These are phyloP conservation scores for Hymenoscyphus repandus DNA, from an alignment of 2,329 filamentous ascomycete genomes.

Conservation along the genomic window DNA sequence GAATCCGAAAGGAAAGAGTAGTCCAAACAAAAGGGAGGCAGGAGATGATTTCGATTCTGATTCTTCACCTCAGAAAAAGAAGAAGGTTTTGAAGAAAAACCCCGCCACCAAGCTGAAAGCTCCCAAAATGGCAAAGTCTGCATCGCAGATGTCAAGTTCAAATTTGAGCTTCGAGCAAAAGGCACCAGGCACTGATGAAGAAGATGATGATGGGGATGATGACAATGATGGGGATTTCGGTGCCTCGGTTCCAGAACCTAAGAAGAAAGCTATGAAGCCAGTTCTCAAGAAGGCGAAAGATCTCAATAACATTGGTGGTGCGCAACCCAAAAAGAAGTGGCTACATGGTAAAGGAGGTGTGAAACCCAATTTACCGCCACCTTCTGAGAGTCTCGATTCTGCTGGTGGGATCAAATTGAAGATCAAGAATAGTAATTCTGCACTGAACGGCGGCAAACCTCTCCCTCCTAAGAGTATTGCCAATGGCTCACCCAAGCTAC, in stretches of 20 bases:
- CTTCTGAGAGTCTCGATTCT: neutral
- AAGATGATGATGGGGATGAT: conserved; percentile 25
- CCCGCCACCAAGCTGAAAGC: conserved; percentile 24
- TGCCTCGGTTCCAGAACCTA: conserved; percentile 21
- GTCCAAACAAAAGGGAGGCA: conserved; percentile 29
- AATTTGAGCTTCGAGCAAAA: conserved; percentile 26
- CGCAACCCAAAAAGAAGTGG: conserved; percentile 14
- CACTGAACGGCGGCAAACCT: neutral
- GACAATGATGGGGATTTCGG: conserved; percentile 27
- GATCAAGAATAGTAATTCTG: neutral
- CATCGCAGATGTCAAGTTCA: conserved; percentile 17
- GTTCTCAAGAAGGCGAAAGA: conserved; percentile 12
- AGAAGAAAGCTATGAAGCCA: conserved; percentile 24
- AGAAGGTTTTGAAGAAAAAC: conserved; percentile 26
- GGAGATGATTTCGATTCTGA: conserved; percentile 30
- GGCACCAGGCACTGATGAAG: conserved; percentile 18
- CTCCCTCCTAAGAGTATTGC: conserved; percentile 10
- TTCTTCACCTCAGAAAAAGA: conserved; percentile 28
- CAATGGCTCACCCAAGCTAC: conserved; percentile 9
- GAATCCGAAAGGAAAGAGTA: conserved; percentile 20
- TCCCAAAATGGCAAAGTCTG: conserved; percentile 21
- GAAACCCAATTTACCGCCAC: conserved; percentile 1
- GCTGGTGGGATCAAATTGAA: conserved; percentile 7
- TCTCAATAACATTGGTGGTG: conserved; percentile 1
- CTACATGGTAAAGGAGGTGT: conserved; percentile 14